Percentiles rank a stretch among this genome's conserved stretches.
phyloP scores from a whole-genome alignment of 306 rosid genomes.

The Alnus glutinosa region DNA sequence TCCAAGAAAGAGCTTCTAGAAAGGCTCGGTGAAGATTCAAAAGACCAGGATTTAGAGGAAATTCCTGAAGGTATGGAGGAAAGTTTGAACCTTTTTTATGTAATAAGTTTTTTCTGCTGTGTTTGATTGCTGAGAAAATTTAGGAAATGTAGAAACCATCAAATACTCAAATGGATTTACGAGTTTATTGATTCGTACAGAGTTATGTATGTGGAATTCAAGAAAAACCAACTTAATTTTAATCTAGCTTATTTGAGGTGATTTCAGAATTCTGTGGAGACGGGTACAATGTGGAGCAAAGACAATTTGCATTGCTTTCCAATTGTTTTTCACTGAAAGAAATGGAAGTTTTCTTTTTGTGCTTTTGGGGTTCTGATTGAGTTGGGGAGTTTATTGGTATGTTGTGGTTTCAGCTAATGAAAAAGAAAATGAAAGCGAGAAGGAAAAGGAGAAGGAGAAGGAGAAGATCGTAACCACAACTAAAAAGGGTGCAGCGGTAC shows the following conservation, averaged over 20 bases:
- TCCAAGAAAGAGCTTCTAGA: conserved; percentile 48
- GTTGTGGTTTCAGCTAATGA: conserved; percentile 34
- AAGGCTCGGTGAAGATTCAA: conserved; percentile 38
- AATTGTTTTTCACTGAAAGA: not conserved
- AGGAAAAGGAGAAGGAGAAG: conserved; percentile 24
- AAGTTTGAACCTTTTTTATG: not conserved
- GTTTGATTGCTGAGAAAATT: conserved; percentile 23
- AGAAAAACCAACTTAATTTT: not conserved
- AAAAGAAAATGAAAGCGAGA: conserved; percentile 31
- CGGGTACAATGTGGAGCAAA: not conserved
- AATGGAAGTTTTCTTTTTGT: too few species aligned
- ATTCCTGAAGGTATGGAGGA: conserved; percentile 32
- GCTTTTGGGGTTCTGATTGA: conserved; percentile 2
- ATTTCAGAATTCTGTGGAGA: not conserved
- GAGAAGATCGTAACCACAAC: conserved; percentile 78
- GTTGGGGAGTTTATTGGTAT: not conserved
- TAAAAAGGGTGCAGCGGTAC: conserved; percentile 83
- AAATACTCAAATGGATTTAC: not conserved
- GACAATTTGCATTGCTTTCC: not conserved
- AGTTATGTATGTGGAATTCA: not conserved
- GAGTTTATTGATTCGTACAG: not conserved
- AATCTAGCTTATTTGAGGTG: not conserved
- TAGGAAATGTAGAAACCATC: not conserved
- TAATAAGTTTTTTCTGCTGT: not conserved
- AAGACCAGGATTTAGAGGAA: conserved; percentile 16